phyloP scores from a whole-genome alignment of 768 basidiomycete genomes.

The Mycena albidolilacea region DNA sequence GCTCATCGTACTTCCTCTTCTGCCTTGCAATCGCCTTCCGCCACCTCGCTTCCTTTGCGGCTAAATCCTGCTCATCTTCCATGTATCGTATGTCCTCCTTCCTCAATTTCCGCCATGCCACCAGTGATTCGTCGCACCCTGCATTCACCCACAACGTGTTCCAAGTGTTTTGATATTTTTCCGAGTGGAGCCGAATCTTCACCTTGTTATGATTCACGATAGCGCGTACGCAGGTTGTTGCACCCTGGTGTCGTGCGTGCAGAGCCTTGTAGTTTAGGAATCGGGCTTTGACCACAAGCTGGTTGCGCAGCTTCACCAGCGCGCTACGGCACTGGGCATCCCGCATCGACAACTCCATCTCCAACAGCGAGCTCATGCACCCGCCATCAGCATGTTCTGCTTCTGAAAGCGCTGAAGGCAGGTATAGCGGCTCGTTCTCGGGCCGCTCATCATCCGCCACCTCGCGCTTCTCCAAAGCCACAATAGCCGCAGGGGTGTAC shows the following conservation, averaged over 20 bases:
- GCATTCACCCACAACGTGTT: neutral
- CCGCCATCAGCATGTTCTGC: neutral
- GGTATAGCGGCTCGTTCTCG: neutral
- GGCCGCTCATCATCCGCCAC: neutral
- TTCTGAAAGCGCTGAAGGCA: neutral
- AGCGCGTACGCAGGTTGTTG: constrained; percentile 14
- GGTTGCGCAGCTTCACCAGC: constrained; percentile 15
- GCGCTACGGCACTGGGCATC: constrained; percentile 18
- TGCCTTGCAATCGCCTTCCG: neutral
- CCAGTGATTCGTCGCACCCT: constrained; percentile 1
- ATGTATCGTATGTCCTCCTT: constrained; percentile 22
- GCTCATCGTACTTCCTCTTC: neutral
- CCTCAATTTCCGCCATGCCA: constrained; percentile 13
- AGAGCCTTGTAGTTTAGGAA: constrained; percentile 8
- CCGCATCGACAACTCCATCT: constrained; percentile 20
- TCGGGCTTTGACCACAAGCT: neutral
- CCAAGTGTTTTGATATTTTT: constrained; percentile 28
- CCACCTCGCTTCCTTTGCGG: constrained; percentile 2
- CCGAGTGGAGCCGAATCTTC: constrained; percentile 14
- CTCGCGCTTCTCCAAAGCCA: neutral
- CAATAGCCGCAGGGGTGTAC: neutral
- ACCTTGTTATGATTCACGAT: constrained; percentile 17
- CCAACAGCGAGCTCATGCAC: neutral
- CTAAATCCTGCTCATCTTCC: constrained; percentile 14
- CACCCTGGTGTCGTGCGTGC: neutral